phyloP scores from a whole-genome alignment of 2,329 filamentous ascomycete genomes.

The Tolypocladium tropicale region DNA sequence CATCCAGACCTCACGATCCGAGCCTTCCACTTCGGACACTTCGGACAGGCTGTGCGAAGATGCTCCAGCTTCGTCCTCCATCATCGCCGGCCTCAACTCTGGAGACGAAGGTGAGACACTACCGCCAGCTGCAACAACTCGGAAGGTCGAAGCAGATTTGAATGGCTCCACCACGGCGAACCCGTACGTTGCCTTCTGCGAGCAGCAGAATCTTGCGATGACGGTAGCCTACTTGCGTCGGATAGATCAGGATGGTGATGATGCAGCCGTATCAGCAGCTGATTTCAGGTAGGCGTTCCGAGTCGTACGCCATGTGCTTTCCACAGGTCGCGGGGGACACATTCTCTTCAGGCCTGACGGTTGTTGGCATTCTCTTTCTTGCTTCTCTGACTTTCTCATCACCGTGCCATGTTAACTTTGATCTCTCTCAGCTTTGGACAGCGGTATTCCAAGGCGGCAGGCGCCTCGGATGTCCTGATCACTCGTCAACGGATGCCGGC shows the following conservation, averaged over 20 bases:
- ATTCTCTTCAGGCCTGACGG: neutral
- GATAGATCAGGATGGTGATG: neutral
- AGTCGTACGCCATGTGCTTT: neutral
- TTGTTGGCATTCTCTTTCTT: neutral
- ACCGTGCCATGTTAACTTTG: neutral
- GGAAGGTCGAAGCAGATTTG: neutral
- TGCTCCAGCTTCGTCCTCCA: neutral
- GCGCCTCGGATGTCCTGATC: neutral
- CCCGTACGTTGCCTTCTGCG: neutral
- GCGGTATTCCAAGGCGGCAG: neutral
- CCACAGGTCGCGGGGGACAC: no score
- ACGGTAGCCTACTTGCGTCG: neutral
- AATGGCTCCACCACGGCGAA: neutral
- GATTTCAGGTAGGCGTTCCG: neutral
- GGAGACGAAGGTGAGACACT: neutral
- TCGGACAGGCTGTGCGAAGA: no score
- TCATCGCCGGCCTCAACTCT: neutral
- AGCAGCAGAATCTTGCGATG: neutral
- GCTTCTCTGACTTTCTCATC: neutral
- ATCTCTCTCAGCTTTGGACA: neutral
- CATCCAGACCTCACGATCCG: no score
- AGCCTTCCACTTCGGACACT: no score
- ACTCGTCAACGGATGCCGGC: neutral
- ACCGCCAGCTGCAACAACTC: no score
- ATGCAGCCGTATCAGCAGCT: neutral